Evolutionary conservation across 495 filamentous ascomycete genomes (phyloP).

Genomic region (Hyaloscypha finlandica): DNA sequence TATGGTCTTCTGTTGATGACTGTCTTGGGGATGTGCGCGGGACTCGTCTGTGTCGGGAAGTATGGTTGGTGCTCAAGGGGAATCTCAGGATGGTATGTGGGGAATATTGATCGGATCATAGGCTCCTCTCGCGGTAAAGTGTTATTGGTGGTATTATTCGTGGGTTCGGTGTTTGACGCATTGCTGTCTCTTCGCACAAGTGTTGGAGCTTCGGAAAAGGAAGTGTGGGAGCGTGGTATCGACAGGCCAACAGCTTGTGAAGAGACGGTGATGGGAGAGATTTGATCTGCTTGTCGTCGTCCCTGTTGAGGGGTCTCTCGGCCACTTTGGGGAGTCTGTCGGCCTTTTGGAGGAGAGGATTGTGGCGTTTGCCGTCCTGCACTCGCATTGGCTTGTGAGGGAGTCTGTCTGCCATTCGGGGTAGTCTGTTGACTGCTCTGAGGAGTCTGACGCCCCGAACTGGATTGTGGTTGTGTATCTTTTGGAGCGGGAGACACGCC

Average conservation of each 20-base stretch:
- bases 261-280: conserved; percentile 42
- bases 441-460: conserved; percentile 27
- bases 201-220: conserved; percentile 52
- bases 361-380: neutral
- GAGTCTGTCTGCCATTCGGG: conserved; percentile 24
- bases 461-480: conserved; percentile 7
- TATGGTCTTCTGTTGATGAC: conserved; percentile 60
- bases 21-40: conserved; percentile 54
- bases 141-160: conserved; percentile 38
- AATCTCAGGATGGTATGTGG: conserved; percentile 73
- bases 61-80: conserved; percentile 70
- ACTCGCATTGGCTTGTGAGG: neutral
- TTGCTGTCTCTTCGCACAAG: conserved; percentile 49
- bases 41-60: conserved; percentile 57
- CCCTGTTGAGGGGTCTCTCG: conserved; percentile 23
- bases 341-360: conserved; percentile 16
- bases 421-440: conserved; percentile 17
- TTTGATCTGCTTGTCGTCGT: conserved; percentile 28
- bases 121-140: conserved; percentile 38
- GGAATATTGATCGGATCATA: conserved; percentile 73
- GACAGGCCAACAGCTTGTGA: conserved; percentile 39
- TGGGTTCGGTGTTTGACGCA: conserved; percentile 48
- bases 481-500: neutral
- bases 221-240: conserved; percentile 46
- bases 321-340: conserved; percentile 16